Conservation (phyloP, 352 stramenopile species). For the Phytophthora pini region DNA sequence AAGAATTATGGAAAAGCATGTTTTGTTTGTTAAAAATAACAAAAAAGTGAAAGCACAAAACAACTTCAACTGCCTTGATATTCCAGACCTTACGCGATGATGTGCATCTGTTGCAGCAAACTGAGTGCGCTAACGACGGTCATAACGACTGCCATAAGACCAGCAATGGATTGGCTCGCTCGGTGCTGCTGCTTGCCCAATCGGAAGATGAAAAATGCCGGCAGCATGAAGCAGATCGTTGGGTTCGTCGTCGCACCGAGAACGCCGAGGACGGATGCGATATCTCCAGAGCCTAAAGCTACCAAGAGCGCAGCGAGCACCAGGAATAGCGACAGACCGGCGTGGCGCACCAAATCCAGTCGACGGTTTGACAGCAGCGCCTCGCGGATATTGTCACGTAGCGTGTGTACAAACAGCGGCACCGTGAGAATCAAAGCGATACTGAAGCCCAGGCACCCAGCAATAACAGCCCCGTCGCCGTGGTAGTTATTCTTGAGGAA, state of each 20-base stretch:
- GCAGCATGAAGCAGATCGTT: constrained; percentile 89
- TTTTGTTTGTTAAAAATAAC: too few species aligned
- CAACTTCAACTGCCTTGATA: too few species aligned
- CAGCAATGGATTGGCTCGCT: constrained; percentile 51
- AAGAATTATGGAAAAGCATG: too few species aligned
- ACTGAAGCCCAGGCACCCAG: constrained; percentile 80
- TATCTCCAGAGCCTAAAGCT: constrained; percentile 77
- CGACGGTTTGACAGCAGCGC: constrained; percentile 57
- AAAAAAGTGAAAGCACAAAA: too few species aligned
- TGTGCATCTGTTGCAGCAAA: constrained; percentile 57
- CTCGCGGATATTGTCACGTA: constrained; percentile 87
- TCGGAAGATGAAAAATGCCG: constrained; percentile 76
- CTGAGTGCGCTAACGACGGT: constrained; percentile 60
- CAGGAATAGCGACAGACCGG: constrained; percentile 58
- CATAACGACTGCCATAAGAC: constrained; percentile 52
- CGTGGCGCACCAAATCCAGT: constrained; percentile 57
- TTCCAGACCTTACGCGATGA: constrained; percentile 22
- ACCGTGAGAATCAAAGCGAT: constrained; percentile 85
- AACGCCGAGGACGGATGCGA: constrained; percentile 84
- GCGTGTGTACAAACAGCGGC: constrained; percentile 85
- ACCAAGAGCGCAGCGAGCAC: constrained; percentile 61
- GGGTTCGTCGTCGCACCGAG: constrained; percentile 89
- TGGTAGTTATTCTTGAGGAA: constrained; percentile 91
- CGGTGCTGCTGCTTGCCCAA: constrained; percentile 50
- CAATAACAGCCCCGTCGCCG: constrained; percentile 67